Evolutionary conservation across 2,329 filamentous ascomycete genomes (phyloP).

Genomic region (Ascochyta fabae): DNA sequence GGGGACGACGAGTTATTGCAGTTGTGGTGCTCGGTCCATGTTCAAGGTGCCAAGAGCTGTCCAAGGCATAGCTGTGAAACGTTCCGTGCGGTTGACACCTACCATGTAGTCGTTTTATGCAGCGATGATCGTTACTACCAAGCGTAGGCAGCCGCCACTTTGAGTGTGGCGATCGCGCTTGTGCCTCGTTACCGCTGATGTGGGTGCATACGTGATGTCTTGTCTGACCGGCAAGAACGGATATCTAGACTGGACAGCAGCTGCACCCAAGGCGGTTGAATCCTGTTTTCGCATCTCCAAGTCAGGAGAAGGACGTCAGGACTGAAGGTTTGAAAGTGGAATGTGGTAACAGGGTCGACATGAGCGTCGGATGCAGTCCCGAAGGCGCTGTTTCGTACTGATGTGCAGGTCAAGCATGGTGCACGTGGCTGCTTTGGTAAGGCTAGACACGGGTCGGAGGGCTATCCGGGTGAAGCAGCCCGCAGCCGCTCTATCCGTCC

Average conservation of each 20-base stretch:
- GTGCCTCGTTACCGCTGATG: constrained; percentile 5
- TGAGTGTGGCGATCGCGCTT: constrained; percentile 2
- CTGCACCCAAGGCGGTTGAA: background rate
- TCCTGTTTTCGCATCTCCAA: background rate
- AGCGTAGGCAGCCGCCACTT: background rate
- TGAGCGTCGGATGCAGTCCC: background rate
- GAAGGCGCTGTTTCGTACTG: background rate
- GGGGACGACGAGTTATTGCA: no score
- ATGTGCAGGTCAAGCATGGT: background rate
- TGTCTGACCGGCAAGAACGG: background rate
- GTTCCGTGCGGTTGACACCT: background rate
- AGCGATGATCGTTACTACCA: constrained; percentile 6
- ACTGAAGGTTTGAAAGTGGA: background rate
- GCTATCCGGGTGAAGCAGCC: background rate
- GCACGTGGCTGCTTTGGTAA: constrained; percentile 5
- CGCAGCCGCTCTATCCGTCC: constrained; percentile 11
- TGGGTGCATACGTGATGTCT: background rate
- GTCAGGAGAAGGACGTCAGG: background rate
- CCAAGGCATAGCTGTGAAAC: background rate
- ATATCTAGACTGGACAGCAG: background rate
- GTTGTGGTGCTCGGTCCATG: background rate
- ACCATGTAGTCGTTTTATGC: constrained; percentile 3
- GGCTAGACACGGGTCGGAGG: background rate
- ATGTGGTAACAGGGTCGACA: background rate
- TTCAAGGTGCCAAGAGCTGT: background rate